Conservation (phyloP, 768 basidiomycete genomes). For the Lanmaoa pseudosensibilis region DNA sequence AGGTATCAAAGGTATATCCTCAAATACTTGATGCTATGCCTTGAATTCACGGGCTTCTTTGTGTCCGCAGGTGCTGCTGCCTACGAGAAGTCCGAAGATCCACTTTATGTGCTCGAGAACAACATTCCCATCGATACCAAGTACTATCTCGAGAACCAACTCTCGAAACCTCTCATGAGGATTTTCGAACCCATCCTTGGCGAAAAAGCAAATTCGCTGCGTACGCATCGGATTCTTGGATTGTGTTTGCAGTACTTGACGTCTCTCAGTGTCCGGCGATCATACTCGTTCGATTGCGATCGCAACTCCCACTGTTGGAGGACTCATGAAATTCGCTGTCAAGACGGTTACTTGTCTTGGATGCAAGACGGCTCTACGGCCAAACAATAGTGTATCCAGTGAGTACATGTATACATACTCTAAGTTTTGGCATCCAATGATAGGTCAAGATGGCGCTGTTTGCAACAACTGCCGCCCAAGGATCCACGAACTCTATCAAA, state of each 20-base stretch:
- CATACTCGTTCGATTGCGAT: slow-evolving; percentile 96
- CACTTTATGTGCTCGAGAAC: slow-evolving; percentile 95
- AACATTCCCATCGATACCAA: slow-evolving; percentile 97
- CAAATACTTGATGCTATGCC: neutral
- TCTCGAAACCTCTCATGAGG: slow-evolving; percentile 93
- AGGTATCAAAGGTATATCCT: slow-evolving; percentile 77
- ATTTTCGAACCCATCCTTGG: slow-evolving; percentile 98
- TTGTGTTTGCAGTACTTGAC: slow-evolving; percentile 2
- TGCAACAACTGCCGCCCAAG: slow-evolving; percentile 90
- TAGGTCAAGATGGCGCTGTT: slow-evolving; percentile 74
- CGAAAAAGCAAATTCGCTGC: slow-evolving; percentile 80
- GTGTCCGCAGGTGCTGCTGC: slow-evolving; percentile 79
- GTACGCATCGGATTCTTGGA: slow-evolving; percentile 45
- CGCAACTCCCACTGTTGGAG: slow-evolving; percentile 93
- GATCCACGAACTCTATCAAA: slow-evolving; percentile 89
- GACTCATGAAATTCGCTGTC: slow-evolving; percentile 98
- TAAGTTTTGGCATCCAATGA: slow-evolving; percentile 4
- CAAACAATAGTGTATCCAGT: slow-evolving; percentile 76
- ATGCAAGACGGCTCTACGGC: slow-evolving; percentile 85
- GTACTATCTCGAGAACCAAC: slow-evolving; percentile 97
- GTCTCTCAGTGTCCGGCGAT: slow-evolving; percentile 79
- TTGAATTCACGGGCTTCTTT: neutral
- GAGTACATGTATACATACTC: slow-evolving; percentile 21
- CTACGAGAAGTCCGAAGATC: slow-evolving; percentile 98
- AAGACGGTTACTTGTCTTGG: slow-evolving; percentile 94